These are phyloP conservation scores for Annulohypoxylon maeteangense DNA, from an alignment of 495 filamentous ascomycete species.

Conservation along the genomic window DNA sequence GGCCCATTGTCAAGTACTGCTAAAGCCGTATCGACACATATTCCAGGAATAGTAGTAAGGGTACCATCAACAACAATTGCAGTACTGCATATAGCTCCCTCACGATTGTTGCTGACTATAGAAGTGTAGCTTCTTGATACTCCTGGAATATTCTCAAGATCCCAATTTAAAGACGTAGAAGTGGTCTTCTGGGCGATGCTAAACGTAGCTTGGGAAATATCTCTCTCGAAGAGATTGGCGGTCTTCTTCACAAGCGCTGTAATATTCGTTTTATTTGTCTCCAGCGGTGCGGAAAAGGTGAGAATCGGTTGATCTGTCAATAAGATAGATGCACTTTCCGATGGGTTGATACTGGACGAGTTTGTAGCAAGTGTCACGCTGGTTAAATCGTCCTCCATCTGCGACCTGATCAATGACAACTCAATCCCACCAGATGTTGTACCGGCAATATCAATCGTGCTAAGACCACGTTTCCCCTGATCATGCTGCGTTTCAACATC, in stretches of 20 bases:
- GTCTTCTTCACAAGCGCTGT: constrained; percentile 16
- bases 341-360: constrained; percentile 8
- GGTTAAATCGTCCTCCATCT: constrained; percentile 23
- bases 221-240: constrained; percentile 14
- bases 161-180: constrained; percentile 24
- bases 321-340: constrained; percentile 27
- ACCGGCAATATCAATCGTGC: constrained; percentile 8
- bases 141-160: constrained; percentile 20
- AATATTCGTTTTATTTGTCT: constrained; percentile 18
- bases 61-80: constrained; percentile 32
- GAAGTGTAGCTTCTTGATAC: constrained; percentile 22
- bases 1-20: constrained; percentile 20
- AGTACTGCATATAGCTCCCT: constrained; percentile 33
- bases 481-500: neutral
- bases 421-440: constrained; percentile 15
- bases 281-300: constrained; percentile 15
- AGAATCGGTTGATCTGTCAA: constrained; percentile 13
- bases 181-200: constrained; percentile 29
- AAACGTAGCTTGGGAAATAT: constrained; percentile 7
- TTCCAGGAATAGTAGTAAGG: constrained; percentile 27
- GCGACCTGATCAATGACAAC: constrained; percentile 12
- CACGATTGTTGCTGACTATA: constrained; percentile 22
- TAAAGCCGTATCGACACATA: constrained; percentile 30
- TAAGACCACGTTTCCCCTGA: constrained; percentile 21
- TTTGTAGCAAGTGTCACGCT: constrained; percentile 1